Evolutionary conservation across 306 rosid species (phyloP), one percentile per base, ranked within the genome.

Genomic region (Prunus armeniaca): DNA sequence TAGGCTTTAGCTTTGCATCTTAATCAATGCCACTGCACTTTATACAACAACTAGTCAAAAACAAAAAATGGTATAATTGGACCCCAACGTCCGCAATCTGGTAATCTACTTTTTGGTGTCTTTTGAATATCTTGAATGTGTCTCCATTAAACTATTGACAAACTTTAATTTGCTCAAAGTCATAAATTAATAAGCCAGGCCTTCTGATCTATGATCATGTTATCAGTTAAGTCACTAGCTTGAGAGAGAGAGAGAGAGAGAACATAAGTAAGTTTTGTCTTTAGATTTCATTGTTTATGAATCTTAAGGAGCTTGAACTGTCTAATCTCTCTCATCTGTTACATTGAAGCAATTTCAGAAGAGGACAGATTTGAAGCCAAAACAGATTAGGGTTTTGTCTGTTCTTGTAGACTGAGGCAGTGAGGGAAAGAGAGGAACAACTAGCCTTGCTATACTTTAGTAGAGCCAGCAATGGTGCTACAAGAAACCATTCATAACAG

Each of bases 1-100:
- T 81, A 54, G 47, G 13, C 97, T 91, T 93, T 87, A 80, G 76
- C 94, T 92, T 96, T 88, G 88, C 89, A 84, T 83, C 86, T 87
- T 87, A 83, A 80, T 82, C 82, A 84, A 85, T 89, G 87, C 65
- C 86, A 13, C 77, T 45, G 73, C 86, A 80, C 91, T 86, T 87
- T 89, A 65, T 83, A 82, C 79, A 79, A 67, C 97, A 84, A 63
- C 30, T 70, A 78, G 98, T 96, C 93, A 91, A 93, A 89, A 78
- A 65, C 69, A 76, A 73, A 68, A 68, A 75, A 79, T 47, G 66
- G 80, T 56, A 2, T 78, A 64, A 71, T 72, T 81, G 81, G 84
- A 82, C 86, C 72, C 88, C 81, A 80, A 85, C 80, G 86, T 54
- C 56, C 76, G 52, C n/a, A 51, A 22, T 69, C 65, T 60, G 12